These are phyloP conservation scores for Omphalotus guepiniiformis DNA, from an alignment of 768 basidiomycete genomes.

Conservation along the genomic window DNA sequence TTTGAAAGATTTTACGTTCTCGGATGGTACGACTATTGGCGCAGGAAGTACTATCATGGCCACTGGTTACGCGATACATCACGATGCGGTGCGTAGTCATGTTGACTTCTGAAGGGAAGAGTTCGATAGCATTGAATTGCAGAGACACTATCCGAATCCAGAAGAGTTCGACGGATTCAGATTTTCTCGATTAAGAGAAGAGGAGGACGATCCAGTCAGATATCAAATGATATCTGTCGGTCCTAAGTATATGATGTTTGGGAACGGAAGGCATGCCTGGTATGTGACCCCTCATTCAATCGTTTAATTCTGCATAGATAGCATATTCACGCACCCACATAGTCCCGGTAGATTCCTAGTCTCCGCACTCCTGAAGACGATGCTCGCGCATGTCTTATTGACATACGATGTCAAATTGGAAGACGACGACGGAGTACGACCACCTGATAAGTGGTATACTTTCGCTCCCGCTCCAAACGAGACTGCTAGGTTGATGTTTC, in stretches of 20 bases:
- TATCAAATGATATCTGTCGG: conserved; percentile 1
- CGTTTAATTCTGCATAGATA: neutral
- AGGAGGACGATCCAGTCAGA: neutral
- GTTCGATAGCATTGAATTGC: neutral
- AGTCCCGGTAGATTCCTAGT: conserved; percentile 26
- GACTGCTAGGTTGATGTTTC: conserved; percentile 3
- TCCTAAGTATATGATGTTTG: conserved; percentile 4
- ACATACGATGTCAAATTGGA: conserved; percentile 30
- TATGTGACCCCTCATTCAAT: neutral
- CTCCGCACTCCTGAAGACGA: conserved; percentile 23
- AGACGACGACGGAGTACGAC: conserved; percentile 25
- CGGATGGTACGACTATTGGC: conserved; percentile 31
- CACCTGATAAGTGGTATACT: conserved; percentile 26
- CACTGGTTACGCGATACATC: conserved; percentile 18
- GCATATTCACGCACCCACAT: neutral
- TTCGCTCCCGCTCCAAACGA: conserved; percentile 2
- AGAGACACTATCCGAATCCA: conserved; percentile 1
- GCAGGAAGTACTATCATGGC: conserved; percentile 23
- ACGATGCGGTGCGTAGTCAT: conserved; percentile 26
- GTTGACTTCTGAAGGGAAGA: neutral
- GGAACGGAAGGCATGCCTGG: conserved; percentile 9
- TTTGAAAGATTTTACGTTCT: conserved; percentile 29
- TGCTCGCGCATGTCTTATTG: conserved; percentile 24
- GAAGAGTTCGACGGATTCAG: conserved; percentile 11
- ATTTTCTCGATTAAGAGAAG: conserved; percentile 8